Evolutionary conservation across 225 moss, liverwort and hornwort species (phyloP), one percentile per base, ranked within the genome.

Genomic region (Pseudoscleropodium purum): DNA sequence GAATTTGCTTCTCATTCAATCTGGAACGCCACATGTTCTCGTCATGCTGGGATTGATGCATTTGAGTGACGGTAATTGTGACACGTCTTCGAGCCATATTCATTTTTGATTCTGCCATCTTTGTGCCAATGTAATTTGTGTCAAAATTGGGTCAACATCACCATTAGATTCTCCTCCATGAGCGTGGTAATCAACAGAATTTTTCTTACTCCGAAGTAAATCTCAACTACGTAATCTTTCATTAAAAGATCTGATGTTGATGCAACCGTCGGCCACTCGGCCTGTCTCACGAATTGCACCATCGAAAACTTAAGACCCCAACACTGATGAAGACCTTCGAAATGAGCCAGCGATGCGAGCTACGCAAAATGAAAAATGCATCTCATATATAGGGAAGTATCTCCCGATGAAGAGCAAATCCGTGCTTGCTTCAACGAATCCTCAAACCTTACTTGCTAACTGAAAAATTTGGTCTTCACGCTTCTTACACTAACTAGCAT

Each of bases 351-450:
- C 6, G 14, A 86, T 31, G 64, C 16, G 11, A 86, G 23, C 19
- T 30, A 77, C 23, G 23, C 29, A 34, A 88, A 88, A 56, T 62
- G 14, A 36, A 84, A 77, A 81, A 17, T 54, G 23, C 45, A 62
- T 83, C 70, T 92, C 83, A 62, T 85, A 41, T 52, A 62, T 26
- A 79, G 84, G 87, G 90, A 92, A 89, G 82, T 88, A 90, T 90
- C 87, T 89, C 90, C 92, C 77, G 47, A 23, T 49, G 5, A 81
- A 89, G 60, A 49, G 73, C 67, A 89, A 90, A 77, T 90, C 84
- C 87, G 75, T 45, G 79, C n/a, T 84, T 78, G 67, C 79, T 77
- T 88, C 78, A 82, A 54, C 31, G 83, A 83, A 64, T 51, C 68
- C 86, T 52, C 75, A 74, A 43, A 59, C 84, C 80, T 20, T 60